A percentile compares a stretch with the other conserved stretches of the same genome.
Conservation (phyloP, 2,329 filamentous ascomycete genomes). For the Fusarium subglutinans region DNA sequence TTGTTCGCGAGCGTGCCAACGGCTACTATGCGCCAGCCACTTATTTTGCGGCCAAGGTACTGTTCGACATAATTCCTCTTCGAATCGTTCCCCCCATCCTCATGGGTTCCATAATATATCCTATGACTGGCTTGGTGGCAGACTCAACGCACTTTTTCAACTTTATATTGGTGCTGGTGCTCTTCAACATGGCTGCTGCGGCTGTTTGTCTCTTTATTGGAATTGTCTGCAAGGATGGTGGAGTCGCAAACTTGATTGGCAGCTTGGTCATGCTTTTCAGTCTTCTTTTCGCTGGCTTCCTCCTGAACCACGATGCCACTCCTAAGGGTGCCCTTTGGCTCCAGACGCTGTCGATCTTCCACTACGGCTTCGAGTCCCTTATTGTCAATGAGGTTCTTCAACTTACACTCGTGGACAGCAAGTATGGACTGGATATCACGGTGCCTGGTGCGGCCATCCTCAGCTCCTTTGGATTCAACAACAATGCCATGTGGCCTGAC, state of each 20-base stretch:
- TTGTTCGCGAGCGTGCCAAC: constrained; percentile 93
- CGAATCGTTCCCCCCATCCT: constrained; percentile 93
- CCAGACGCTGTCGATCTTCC: constrained; percentile 95
- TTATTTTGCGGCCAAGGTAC: constrained; percentile 94
- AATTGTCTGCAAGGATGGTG: constrained; percentile 89
- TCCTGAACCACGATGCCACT: constrained; percentile 95
- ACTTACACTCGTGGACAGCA: constrained; percentile 88
- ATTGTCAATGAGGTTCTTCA: constrained; percentile 97
- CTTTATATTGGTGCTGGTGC: constrained; percentile 89
- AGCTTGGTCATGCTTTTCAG: constrained; percentile 98
- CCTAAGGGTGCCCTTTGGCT: constrained; percentile 87
- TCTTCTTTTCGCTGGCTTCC: constrained; percentile 89
- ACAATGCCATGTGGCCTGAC: constrained; percentile 85
- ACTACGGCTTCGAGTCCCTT: constrained; percentile 94
- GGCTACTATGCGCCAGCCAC: constrained; percentile 95
- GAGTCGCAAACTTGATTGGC: constrained; percentile 92
- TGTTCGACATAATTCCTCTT: constrained; percentile 98
- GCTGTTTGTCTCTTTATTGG: constrained; percentile 96
- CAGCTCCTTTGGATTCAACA: constrained; percentile 94
- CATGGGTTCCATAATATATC: constrained; percentile 95
- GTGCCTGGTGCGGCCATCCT: constrained; percentile 94
- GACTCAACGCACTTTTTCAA: constrained; percentile 86
- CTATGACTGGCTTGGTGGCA: constrained; percentile 93
- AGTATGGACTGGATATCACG: constrained; percentile 95
- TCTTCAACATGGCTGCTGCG: constrained; percentile 95